Percentiles rank a stretch among this genome's conserved stretches.
Conservation (phyloP, 2,329 filamentous ascomycete genomes). For the Claviceps fusiformis region DNA sequence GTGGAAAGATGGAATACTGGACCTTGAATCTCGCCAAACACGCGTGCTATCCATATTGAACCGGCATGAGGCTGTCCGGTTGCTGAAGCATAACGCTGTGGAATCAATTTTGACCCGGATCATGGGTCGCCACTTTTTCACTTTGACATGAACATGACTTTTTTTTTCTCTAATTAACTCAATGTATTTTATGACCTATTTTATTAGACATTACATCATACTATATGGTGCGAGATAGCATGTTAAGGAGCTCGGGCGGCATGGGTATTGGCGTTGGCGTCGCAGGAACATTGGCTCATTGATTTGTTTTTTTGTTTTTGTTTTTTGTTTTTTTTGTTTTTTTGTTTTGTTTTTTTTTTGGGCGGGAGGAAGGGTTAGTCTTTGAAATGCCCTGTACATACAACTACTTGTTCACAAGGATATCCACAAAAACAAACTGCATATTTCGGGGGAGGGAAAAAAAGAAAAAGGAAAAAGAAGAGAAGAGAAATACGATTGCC, state of each 20-base stretch:
- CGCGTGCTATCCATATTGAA: too few relatives aligned
- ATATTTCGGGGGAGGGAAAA: constrained; percentile 7
- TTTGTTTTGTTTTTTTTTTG: not conserved
- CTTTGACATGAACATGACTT: not conserved
- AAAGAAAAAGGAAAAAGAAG: too few relatives aligned
- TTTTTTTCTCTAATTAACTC: not conserved
- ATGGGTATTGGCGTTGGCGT: constrained; percentile 14
- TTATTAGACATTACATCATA: constrained; percentile 9
- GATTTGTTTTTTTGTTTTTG: not conserved
- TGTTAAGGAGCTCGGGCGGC: constrained; percentile 13
- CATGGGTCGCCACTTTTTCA: not conserved
- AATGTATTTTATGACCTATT: constrained; percentile 7
- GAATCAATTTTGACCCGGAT: not conserved
- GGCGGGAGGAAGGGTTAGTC: not conserved
- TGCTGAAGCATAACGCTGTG: not conserved
- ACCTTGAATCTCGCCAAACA: not conserved
- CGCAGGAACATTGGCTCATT: constrained; percentile 4
- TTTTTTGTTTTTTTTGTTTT: too few relatives aligned
- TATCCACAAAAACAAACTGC: constrained; percentile 5
- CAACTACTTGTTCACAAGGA: not conserved
- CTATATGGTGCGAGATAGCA: constrained; percentile 11
- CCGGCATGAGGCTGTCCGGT: not conserved
- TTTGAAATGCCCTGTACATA: not conserved
- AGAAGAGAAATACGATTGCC: not conserved
- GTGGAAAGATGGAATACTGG: constrained; percentile 17